Base-by-base conservation (phyloP, 2,329 filamentous ascomycete genomes). In the Raffaelea arxii region DNA sequence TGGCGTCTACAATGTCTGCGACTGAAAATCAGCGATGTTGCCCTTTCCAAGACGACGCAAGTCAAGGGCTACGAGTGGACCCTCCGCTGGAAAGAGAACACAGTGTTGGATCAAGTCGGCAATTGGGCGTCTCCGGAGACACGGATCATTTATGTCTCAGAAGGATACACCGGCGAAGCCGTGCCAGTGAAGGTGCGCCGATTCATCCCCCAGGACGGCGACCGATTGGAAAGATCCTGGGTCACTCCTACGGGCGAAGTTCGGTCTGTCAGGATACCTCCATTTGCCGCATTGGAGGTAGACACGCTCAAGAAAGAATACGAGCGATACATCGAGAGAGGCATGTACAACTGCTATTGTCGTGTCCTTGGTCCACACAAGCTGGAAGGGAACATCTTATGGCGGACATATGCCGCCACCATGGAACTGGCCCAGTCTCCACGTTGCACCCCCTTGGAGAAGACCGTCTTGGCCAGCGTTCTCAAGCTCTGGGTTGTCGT, bases 1-100 rank as follows among this genome's bases (percentile, higher is more conserved):
- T 72, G 70, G 53, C 68, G 74, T 6, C 66, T 78, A 37, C 75
- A 74, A 9, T 81, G 77, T 53, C 62, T 79, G 44, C 69, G 77
- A n/a, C 75, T 75, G 58, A 80, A 79, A 56, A 74, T 81, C 50
- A 74, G 71, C 10, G 76, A 79, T 45, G 66, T 80, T 42, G 68
- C 66, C 43, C 64, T 80, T 9, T 78, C 74, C 58, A 80, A 80
- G 55, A 71, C 74, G 0, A 74, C 74, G 6, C 73, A 76, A 51
- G 75, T 79, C 22, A 70, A 74, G 42, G 75, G 75, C 1, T 69
- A 69, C 49, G 74, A 79, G 54, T 80, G 77, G 77, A 80, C 75
- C 2, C 66, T 65, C 21, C 68, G 77, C 36, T 81, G 77, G 77
- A 68, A 67, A 43, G 71, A 75, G 51, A 74, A 70, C 50, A 70